Base-by-base conservation (phyloP, 2,329 filamentous ascomycete species). In the Pseudopyricularia cyperi region DNA sequence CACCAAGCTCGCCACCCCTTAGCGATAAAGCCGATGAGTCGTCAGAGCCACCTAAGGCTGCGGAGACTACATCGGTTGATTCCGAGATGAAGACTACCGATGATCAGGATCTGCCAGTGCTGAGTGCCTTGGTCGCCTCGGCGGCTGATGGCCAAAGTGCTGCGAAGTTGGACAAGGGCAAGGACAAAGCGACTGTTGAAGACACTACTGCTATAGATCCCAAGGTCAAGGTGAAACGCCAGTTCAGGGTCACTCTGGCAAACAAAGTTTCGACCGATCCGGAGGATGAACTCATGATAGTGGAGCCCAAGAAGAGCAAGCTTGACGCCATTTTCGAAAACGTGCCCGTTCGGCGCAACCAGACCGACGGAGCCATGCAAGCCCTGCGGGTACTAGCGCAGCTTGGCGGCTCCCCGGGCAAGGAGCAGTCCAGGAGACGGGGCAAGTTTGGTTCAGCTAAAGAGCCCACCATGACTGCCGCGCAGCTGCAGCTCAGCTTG, bases 361-460 rank as follows among this genome's bases (percentile, higher is more conserved):
- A 80, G 51, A 82, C 87, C 59, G 71, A 77, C 2, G 72, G 73
- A 26, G 80, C 85, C 0, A 70, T 91, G 54, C 74, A 83, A 26
- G 77, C 76, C 15, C 71, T 93, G n/a, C 84, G 84, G 54, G 78
- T 80, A 53, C 77, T 95, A 14, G 88, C 89, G 3, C 81, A 89
- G 55, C 66, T 93, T 22, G 74, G 46, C 7, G 42, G 51, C 51
- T 84, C 83, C 6, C 83, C 77, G 49, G 75, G 70, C 46, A 83
- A 74, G 60, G 68, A 71, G 61, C 63, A 68, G 35, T 37, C 49
- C 17, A 39, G 35, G 9, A 30, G 35, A 37, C 49, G 52, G 19
- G 75, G 69, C 44, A 83, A 74, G 59, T 69, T 72, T 62, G 61
- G 65, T n/a, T 63, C 66, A 37, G 61, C 62, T 44, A 44, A 44